These are phyloP conservation scores for Calocybe indica DNA, from an alignment of 768 basidiomycete genomes.

Conservation along the genomic window DNA sequence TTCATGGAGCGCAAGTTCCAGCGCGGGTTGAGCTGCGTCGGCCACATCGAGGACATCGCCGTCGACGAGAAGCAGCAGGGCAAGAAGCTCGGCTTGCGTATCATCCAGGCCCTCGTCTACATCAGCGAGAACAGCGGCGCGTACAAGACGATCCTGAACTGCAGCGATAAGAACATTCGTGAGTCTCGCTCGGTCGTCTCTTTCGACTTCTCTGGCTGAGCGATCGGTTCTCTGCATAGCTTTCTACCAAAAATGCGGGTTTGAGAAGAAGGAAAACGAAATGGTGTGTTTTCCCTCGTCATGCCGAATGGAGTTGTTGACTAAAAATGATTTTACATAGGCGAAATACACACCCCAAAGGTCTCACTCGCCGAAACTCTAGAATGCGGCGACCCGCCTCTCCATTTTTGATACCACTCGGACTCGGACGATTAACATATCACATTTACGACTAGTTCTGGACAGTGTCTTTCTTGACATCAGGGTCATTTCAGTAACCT, in stretches of 20 bases:
- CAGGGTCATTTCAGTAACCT: no score
- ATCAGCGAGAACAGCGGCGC: conserved; percentile 77
- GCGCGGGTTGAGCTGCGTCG: conserved; percentile 76
- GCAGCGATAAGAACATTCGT: conserved; percentile 89
- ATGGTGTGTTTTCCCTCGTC: conserved; percentile 45
- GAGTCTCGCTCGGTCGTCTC: conserved; percentile 28
- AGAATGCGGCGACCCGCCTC: no score
- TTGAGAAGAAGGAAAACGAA: conserved; percentile 83
- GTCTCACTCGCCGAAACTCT: no score
- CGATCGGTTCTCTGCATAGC: conserved; percentile 37
- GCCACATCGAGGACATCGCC: conserved; percentile 98
- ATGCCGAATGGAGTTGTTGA: no score
- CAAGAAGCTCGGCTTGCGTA: conserved; percentile 80
- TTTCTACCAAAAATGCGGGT: conserved; percentile 98
- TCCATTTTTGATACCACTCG: no score
- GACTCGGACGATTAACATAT: no score
- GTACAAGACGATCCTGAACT: conserved; percentile 99
- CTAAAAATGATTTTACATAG: no score
- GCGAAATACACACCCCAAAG: no score
- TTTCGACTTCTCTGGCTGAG: conserved; percentile 5
- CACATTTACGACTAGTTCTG: no score
- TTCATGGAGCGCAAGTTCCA: conserved; percentile 95
- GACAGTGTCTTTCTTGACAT: no score
- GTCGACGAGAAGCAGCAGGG: conserved; percentile 88
- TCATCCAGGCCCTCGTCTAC: conserved; percentile 81